These are phyloP conservation scores for Pseudogymnoascus sp. DNA, from an alignment of 2,329 filamentous ascomycete genomes.

Conservation along the genomic window DNA sequence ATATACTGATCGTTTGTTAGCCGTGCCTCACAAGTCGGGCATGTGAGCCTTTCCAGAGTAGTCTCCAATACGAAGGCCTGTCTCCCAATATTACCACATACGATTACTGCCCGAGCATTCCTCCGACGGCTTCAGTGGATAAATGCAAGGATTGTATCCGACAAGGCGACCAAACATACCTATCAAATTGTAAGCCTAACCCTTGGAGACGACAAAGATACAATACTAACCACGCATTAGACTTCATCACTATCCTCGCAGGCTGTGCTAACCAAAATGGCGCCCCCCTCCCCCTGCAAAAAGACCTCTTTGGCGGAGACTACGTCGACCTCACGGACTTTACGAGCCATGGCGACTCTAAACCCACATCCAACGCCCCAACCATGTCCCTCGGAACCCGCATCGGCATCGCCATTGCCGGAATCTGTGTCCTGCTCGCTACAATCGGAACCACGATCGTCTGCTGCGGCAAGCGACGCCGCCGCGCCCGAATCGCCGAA, in stretches of 20 bases:
- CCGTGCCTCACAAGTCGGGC: slow-evolving; percentile 37
- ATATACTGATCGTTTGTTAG: slow-evolving; percentile 6
- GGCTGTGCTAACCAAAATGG: neutral
- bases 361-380: slow-evolving; percentile 23
- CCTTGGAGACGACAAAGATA: neutral
- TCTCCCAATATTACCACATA: slow-evolving; percentile 39
- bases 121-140: no score
- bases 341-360: neutral
- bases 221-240: neutral
- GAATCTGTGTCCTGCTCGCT: slow-evolving; percentile 41
- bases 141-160: slow-evolving; percentile 29
- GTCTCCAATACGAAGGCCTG: slow-evolving; percentile 44
- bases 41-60: slow-evolving; percentile 42
- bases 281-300: neutral
- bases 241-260: neutral
- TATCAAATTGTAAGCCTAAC: slow-evolving; percentile 3
- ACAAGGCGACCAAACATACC: slow-evolving; percentile 31
- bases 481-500: slow-evolving; percentile 44
- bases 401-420: slow-evolving; percentile 51
- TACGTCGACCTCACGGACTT: neutral
- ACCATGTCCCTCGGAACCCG: slow-evolving; percentile 47
- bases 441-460: slow-evolving; percentile 47
- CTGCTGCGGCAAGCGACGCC: slow-evolving; percentile 48
- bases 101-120: slow-evolving; percentile 48
- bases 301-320: neutral